Conservation (phyloP, 345 rosid species). For the Syzygium grande region DNA sequence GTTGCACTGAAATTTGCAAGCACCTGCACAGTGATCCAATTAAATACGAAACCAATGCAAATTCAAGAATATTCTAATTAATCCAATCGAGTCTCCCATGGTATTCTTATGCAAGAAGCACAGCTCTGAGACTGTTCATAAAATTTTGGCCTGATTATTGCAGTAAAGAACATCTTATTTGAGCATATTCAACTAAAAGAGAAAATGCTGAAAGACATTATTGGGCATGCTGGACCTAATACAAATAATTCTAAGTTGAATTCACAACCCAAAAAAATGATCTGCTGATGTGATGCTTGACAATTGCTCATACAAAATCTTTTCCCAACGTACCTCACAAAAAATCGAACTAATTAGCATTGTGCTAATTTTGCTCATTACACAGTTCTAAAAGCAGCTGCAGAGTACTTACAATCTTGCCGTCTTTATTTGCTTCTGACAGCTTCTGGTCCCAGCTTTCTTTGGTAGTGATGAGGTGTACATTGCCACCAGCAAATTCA, state of each 20-base stretch:
- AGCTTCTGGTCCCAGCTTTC: conserved; percentile 70
- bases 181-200: neutral
- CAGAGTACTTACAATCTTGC: conserved; percentile 45
- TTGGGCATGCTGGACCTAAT: neutral
- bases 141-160: neutral
- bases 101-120: neutral
- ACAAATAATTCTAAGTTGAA: neutral
- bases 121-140: neutral
- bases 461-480: conserved; percentile 37
- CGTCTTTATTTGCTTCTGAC: conserved; percentile 54
- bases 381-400: neutral
- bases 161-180: neutral
- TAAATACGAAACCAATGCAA: neutral
- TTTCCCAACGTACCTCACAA: neutral
- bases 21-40: conserved; percentile 26
- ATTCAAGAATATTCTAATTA: neutral
- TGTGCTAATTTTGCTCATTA: neutral
- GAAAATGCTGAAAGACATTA: neutral
- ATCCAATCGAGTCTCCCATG: neutral
- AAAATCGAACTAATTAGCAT: neutral
- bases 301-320: neutral
- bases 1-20: conserved; percentile 77
- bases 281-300: neutral
- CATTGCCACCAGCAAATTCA: conserved; percentile 52
- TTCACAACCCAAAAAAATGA: neutral